A percentile compares a stretch with the other conserved stretches of the same genome.
These are phyloP conservation scores for Hypericum perforatum DNA, from an alignment of 345 rosid genomes.

Conservation along the genomic window DNA sequence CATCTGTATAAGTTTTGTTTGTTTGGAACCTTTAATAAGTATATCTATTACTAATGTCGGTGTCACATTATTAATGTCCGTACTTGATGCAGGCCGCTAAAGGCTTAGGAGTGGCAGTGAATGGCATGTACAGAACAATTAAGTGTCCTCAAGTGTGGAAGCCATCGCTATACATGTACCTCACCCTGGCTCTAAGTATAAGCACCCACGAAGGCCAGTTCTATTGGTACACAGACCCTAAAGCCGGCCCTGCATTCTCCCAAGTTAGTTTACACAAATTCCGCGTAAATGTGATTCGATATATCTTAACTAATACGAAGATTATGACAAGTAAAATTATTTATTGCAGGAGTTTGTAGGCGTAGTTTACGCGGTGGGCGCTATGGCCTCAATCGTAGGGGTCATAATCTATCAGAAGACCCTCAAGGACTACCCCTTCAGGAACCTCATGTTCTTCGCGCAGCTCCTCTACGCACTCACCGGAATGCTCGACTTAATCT, in stretches of 20 bases:
- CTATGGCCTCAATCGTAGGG: constrained; percentile 66
- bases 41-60: too few relatives aligned
- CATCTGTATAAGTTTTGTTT: too few relatives aligned
- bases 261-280: constrained; percentile 26
- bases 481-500: constrained; percentile 66
- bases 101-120: constrained; percentile 35
- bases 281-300: too few relatives aligned
- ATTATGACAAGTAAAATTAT: neutral
- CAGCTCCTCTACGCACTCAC: constrained; percentile 51
- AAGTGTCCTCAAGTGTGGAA: constrained; percentile 74
- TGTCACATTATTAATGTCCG: too few relatives aligned
- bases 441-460: constrained; percentile 44
- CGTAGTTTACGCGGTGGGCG: constrained; percentile 51
- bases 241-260: constrained; percentile 71
- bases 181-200: constrained; percentile 62
- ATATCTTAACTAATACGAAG: too few relatives aligned
- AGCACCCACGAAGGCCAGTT: constrained; percentile 77
- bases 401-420: constrained; percentile 68
- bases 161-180: constrained; percentile 71
- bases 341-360: constrained; percentile 57
- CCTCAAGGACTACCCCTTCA: constrained; percentile 52
- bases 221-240: constrained; percentile 78
- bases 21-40: too few relatives aligned
- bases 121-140: constrained; percentile 49
- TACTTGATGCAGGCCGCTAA: constrained; percentile 30